phyloP scores from a whole-genome alignment of 192 early-diverging fungal genomes.

The Cladochytrium replicatum region DNA sequence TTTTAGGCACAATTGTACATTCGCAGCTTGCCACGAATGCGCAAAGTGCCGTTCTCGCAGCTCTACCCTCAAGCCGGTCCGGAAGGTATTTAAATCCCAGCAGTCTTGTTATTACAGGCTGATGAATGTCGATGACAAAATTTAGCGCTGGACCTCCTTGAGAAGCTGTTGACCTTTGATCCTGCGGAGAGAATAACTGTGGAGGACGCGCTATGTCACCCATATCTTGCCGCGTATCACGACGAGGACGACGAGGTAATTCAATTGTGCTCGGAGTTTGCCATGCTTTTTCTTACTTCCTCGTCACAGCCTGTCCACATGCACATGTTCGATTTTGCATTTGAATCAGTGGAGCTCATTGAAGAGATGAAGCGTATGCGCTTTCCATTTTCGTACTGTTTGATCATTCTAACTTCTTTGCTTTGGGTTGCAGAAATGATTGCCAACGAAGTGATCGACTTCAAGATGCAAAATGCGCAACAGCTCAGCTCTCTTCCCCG shows the following conservation, averaged over 20 bases:
- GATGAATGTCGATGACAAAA: conserved; percentile 4
- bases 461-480: no score
- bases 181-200: conserved; percentile 76
- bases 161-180: conserved; percentile 73
- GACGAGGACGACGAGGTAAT: conserved; percentile 58
- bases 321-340: conserved; percentile 55
- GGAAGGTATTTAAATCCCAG: conserved; percentile 15
- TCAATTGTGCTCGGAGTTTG: not conserved
- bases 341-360: conserved; percentile 53
- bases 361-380: conserved; percentile 51
- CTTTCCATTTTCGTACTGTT: not conserved
- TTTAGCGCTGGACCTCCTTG: conserved; percentile 69
- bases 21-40: conserved; percentile 68
- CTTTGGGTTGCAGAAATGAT: not conserved
- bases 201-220: conserved; percentile 77
- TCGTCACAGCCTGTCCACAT: conserved; percentile 45
- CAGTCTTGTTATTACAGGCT: not conserved
- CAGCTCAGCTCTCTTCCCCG: no score
- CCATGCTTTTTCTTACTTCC: conserved; percentile 4
- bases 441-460: not conserved
- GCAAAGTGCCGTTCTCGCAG: conserved; percentile 64
- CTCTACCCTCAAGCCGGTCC: conserved; percentile 69
- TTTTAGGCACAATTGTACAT: conserved; percentile 87
- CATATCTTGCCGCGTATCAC: conserved; percentile 77
- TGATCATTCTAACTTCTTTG: not conserved